Evolutionary conservation across 2,329 filamentous ascomycete genomes (phyloP).

Genomic region (Diaporthe capsici): DNA sequence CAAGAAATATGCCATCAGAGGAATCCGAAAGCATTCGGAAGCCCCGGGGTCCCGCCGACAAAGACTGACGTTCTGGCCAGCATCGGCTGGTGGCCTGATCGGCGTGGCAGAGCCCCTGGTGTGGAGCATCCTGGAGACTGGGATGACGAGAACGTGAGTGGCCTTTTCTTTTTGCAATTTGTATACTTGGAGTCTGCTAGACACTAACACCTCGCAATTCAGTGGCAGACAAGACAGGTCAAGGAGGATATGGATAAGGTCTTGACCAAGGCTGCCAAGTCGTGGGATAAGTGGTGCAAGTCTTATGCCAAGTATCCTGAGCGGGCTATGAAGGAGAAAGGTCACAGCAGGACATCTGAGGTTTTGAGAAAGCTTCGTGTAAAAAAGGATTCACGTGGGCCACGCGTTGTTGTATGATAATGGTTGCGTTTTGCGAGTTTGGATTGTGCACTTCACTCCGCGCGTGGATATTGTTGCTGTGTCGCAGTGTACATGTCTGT

Average conservation of each 20-base stretch:
- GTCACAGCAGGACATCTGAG: constrained; percentile 22
- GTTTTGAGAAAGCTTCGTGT: constrained; percentile 21
- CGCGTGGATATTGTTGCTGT: not conserved
- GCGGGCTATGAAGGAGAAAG: constrained; percentile 31
- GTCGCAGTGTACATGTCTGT: not conserved
- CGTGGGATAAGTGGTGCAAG: constrained; percentile 33
- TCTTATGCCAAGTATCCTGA: constrained; percentile 26
- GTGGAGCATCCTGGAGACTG: constrained; percentile 16
- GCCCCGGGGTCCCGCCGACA: constrained; percentile 25
- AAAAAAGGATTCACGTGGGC: constrained; percentile 12
- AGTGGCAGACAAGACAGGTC: constrained; percentile 38
- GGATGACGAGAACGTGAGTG: constrained; percentile 36
- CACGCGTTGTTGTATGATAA: not conserved
- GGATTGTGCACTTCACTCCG: not conserved
- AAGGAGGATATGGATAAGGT: constrained; percentile 37
- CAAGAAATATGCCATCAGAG: constrained; percentile 35
- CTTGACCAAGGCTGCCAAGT: constrained; percentile 31
- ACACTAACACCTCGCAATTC: not conserved
- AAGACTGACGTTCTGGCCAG: constrained; percentile 31
- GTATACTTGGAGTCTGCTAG: fast-evolving
- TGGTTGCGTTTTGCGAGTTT: not conserved
- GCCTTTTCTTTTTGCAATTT: too few relatives aligned
- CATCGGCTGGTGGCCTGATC: constrained; percentile 34
- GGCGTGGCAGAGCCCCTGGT: constrained; percentile 11
- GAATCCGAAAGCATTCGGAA: constrained; percentile 25